Conservation (phyloP, 306 rosid species). For the Sicyos edulis region DNA sequence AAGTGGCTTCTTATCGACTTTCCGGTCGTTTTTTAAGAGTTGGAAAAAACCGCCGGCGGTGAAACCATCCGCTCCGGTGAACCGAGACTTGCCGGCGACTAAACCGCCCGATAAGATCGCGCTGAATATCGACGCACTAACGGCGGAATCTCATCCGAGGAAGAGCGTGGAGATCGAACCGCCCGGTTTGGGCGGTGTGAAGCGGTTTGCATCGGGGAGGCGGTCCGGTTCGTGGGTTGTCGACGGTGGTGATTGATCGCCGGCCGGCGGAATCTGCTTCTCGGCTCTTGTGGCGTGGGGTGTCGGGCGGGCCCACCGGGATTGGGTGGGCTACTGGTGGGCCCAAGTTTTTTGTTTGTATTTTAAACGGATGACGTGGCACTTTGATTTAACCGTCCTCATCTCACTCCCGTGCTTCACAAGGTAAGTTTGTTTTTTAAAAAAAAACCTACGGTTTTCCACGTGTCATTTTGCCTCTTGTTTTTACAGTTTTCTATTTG, state of each 20-base stretch:
- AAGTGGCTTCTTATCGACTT: slow-evolving; percentile 49
- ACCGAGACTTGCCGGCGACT: slow-evolving; percentile 21
- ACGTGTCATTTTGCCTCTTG: slow-evolving; percentile 13
- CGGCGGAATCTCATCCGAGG: slow-evolving; percentile 42
- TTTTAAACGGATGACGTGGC: slow-evolving; percentile 48
- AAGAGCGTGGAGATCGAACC: slow-evolving; percentile 59
- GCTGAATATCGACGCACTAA: neutral
- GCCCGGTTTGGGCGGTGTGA: slow-evolving; percentile 54
- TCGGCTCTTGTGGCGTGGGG: slow-evolving; percentile 18
- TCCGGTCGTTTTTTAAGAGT: slow-evolving; percentile 50
- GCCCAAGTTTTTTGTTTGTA: slow-evolving; percentile 13
- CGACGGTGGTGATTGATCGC: slow-evolving; percentile 33
- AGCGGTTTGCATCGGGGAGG: slow-evolving; percentile 73
- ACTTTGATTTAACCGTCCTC: slow-evolving; percentile 43
- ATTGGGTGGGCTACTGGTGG: slow-evolving; percentile 15
- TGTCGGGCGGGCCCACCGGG: neutral
- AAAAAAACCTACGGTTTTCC: neutral
- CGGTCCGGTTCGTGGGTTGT: slow-evolving; percentile 52
- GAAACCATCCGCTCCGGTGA: slow-evolving; percentile 19
- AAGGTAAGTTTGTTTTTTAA: too few species aligned
- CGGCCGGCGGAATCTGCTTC: slow-evolving; percentile 6
- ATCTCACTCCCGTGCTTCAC: slow-evolving; percentile 21
- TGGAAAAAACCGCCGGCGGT: slow-evolving; percentile 30
- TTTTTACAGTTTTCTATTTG: too few species aligned
- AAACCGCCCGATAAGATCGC: neutral